These are phyloP conservation scores for Mycotypha africana DNA, from an alignment of 371 early-diverging fungal genomes.

Conservation along the genomic window DNA sequence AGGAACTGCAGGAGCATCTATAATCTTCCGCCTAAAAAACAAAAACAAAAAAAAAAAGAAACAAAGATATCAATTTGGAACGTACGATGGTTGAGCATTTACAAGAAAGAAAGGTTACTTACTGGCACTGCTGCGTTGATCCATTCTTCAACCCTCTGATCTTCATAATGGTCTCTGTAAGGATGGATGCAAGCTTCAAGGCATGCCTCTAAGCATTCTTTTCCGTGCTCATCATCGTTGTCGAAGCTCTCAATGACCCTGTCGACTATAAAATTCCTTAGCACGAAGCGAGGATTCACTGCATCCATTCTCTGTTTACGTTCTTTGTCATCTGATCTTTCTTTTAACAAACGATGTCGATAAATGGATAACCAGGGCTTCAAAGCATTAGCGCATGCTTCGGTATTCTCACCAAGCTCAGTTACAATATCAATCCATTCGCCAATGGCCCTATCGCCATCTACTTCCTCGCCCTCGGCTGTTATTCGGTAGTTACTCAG, in stretches of 20 bases:
- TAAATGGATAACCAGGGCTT: constrained; percentile 45
- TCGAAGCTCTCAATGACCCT: constrained; percentile 53
- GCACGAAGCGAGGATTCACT: constrained; percentile 65
- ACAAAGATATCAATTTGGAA: too few relatives aligned
- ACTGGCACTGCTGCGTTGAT: constrained; percentile 27
- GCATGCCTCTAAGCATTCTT: constrained; percentile 44
- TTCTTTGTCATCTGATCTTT: constrained; percentile 14
- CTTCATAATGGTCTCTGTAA: constrained; percentile 44
- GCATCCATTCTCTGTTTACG: constrained; percentile 50
- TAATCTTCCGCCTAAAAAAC: constrained; percentile 27
- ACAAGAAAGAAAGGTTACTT: constrained; percentile 11
- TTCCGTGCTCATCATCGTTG: constrained; percentile 13
- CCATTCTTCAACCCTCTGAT: constrained; percentile 28
- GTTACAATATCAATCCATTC: constrained; percentile 29
- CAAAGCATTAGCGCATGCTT: constrained; percentile 18
- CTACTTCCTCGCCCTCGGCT: constrained; percentile 31
- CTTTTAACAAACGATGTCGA: constrained; percentile 43
- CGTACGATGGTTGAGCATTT: too few relatives aligned
- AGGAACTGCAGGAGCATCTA: constrained; percentile 34
- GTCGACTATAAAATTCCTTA: constrained; percentile 74
- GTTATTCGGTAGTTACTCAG: constrained; percentile 38
- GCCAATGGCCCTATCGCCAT: constrained; percentile 26
- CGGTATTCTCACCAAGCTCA: constrained; percentile 11
- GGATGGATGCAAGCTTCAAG: constrained; percentile 53
- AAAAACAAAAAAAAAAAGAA: constrained; percentile 9